A percentile compares a stretch with the other conserved stretches of the same genome.
These are phyloP conservation scores for Planoprotostelium fungivorum DNA, from an alignment of 78 protist species.

Conservation along the genomic window DNA sequence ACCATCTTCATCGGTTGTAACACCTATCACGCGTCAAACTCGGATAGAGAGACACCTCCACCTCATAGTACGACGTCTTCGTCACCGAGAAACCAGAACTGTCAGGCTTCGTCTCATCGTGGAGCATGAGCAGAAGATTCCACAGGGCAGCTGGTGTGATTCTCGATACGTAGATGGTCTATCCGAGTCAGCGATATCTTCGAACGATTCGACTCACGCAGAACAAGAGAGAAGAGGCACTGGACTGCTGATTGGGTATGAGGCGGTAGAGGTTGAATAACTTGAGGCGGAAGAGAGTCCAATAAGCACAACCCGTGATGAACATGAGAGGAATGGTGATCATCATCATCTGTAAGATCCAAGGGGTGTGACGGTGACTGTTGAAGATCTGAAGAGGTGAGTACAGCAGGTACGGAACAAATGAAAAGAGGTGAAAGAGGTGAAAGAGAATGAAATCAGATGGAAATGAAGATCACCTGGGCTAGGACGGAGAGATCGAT, in stretches of 20 bases:
- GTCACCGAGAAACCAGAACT: background rate
- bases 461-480: too few species aligned
- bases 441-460: background rate
- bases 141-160: background rate
- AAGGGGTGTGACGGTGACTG: background rate
- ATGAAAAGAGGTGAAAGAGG: background rate
- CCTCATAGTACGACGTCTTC: background rate
- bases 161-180: background rate
- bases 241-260: conserved; percentile 48
- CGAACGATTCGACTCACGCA: background rate
- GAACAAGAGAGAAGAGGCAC: conserved; percentile 29
- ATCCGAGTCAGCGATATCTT: background rate
- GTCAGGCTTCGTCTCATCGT: background rate
- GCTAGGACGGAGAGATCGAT: background rate
- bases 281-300: conserved; percentile 35
- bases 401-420: background rate
- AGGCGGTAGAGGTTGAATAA: conserved; percentile 50
- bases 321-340: conserved; percentile 31
- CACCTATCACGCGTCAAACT: background rate
- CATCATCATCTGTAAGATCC: background rate
- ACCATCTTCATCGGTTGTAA: background rate
- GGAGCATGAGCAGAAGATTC: background rate
- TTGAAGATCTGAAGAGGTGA: background rate
- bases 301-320: conserved; percentile 47
- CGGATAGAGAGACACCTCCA: background rate